These are phyloP conservation scores for Rutstroemia sp. DNA, from an alignment of 2,329 filamentous ascomycete genomes.

Conservation along the genomic window DNA sequence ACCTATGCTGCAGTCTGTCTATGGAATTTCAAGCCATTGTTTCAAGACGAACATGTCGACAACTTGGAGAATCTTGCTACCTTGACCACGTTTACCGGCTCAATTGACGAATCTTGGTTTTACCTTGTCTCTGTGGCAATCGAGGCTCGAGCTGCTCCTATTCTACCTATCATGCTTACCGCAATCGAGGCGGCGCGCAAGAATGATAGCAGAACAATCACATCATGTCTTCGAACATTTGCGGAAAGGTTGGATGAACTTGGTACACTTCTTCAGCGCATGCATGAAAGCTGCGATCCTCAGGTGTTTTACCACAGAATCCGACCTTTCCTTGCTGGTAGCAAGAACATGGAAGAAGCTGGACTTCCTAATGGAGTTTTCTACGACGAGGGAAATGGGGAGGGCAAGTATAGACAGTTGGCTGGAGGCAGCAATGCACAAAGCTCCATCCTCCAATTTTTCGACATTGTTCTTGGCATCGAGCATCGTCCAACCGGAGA, in stretches of 20 bases:
- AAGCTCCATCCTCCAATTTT: constrained; percentile 95
- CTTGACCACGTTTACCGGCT: constrained; percentile 85
- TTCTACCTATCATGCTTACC: constrained; percentile 80
- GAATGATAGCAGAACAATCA: constrained; percentile 64
- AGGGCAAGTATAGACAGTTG: constrained; percentile 67
- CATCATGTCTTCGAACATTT: constrained; percentile 68
- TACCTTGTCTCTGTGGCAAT: constrained; percentile 94
- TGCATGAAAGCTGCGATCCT: constrained; percentile 94
- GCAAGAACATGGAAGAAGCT: constrained; percentile 83
- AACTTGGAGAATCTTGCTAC: constrained; percentile 82
- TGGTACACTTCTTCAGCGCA: constrained; percentile 67
- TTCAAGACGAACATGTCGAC: constrained; percentile 73
- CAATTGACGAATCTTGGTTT: constrained; percentile 97
- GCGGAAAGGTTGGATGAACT: constrained; percentile 86
- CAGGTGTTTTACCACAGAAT: constrained; percentile 85
- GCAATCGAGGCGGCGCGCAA: constrained; percentile 75
- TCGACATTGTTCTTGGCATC: constrained; percentile 84
- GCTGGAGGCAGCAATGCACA: constrained; percentile 95
- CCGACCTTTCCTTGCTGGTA: constrained; percentile 80
- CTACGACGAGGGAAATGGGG: constrained; percentile 73
- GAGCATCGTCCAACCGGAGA: constrained; percentile 86
- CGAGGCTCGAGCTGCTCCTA: constrained; percentile 81
- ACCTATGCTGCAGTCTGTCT: constrained; percentile 88
- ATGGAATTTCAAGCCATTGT: constrained; percentile 96
- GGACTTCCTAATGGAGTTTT: constrained; percentile 77